These are phyloP conservation scores for Coemansia aciculifera DNA, from an alignment of 192 early-diverging fungal genomes.

Conservation along the genomic window DNA sequence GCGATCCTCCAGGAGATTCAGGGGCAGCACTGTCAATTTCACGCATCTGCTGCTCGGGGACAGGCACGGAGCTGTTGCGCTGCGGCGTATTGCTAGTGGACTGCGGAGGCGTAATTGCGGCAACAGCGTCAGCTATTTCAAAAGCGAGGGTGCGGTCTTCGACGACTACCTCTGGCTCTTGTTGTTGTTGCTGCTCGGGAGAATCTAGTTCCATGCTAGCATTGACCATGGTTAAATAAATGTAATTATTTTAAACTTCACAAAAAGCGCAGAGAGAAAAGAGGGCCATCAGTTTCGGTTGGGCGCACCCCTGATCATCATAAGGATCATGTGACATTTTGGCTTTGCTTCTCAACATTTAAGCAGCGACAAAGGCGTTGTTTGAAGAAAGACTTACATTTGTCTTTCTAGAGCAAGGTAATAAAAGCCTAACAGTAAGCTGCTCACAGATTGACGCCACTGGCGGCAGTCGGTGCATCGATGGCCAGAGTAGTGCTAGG, in stretches of 20 bases:
- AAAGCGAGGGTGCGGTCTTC: background rate
- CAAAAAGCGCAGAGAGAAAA: too few species aligned
- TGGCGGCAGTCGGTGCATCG: background rate
- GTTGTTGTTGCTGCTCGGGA: slow-evolving; percentile 22
- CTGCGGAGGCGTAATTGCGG: slow-evolving; percentile 38
- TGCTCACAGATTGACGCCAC: background rate
- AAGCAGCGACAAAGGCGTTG: too few species aligned
- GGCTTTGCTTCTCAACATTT: too few species aligned
- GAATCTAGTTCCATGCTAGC: slow-evolving; percentile 44
- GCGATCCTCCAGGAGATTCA: slow-evolving; percentile 25
- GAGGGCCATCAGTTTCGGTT: too few species aligned
- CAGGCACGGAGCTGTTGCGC: slow-evolving; percentile 6
- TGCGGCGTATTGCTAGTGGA: slow-evolving; percentile 38
- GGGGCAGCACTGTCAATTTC: slow-evolving; percentile 42
- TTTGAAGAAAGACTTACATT: background rate
- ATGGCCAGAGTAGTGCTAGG: background rate
- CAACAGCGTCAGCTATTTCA: background rate
- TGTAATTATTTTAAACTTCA: too few species aligned
- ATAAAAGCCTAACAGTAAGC: background rate
- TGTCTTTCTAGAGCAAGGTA: background rate
- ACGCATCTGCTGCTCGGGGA: slow-evolving; percentile 6
- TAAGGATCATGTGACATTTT: too few species aligned
- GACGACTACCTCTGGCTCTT: background rate
- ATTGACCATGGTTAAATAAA: slow-evolving; percentile 9
- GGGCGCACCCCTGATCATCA: too few species aligned